Conservation (phyloP, 2,329 filamentous ascomycete species). For the Penicillium sp. region DNA sequence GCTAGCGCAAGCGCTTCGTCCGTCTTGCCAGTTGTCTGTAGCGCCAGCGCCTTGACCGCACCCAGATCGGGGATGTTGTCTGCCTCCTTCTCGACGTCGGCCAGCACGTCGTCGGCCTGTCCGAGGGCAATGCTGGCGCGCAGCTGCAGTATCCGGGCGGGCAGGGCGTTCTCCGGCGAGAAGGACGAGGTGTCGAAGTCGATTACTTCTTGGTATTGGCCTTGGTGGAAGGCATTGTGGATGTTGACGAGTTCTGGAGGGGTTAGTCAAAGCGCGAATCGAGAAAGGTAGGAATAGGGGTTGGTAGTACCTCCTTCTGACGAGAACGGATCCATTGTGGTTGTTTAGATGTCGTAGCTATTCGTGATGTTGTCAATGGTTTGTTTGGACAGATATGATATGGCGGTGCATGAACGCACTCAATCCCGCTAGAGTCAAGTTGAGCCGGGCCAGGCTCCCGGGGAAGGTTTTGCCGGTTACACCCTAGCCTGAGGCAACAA, state of each 20-base stretch:
- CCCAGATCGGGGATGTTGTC: constrained; percentile 67
- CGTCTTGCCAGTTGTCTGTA: constrained; percentile 57
- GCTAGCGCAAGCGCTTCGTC: constrained; percentile 60
- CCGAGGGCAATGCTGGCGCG: constrained; percentile 81
- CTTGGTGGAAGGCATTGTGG: constrained; percentile 65
- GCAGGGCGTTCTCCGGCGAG: constrained; percentile 70
- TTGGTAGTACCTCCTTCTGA: constrained; percentile 55
- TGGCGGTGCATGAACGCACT: not conserved
- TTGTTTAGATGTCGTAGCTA: constrained; percentile 2
- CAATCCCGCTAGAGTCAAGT: not conserved
- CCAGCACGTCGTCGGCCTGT: constrained; percentile 68
- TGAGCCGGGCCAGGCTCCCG: not conserved
- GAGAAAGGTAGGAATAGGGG: constrained; percentile 6
- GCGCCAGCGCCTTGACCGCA: constrained; percentile 72
- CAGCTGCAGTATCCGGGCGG: constrained; percentile 72
- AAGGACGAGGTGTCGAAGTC: constrained; percentile 80
- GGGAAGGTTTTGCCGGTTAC: constrained; percentile 7
- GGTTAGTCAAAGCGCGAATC: not conserved
- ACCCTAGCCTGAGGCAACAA: not conserved
- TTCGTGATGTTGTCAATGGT: not conserved
- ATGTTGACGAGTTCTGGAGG: constrained; percentile 61
- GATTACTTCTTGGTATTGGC: constrained; percentile 81
- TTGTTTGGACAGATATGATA: not conserved
- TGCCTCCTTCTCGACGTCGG: constrained; percentile 59
- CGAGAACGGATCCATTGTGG: constrained; percentile 59